Percentiles rank a stretch among this genome's conserved stretches.
These are phyloP conservation scores for Chalciporus piperatus DNA, from an alignment of 768 basidiomycete species.

Conservation along the genomic window DNA sequence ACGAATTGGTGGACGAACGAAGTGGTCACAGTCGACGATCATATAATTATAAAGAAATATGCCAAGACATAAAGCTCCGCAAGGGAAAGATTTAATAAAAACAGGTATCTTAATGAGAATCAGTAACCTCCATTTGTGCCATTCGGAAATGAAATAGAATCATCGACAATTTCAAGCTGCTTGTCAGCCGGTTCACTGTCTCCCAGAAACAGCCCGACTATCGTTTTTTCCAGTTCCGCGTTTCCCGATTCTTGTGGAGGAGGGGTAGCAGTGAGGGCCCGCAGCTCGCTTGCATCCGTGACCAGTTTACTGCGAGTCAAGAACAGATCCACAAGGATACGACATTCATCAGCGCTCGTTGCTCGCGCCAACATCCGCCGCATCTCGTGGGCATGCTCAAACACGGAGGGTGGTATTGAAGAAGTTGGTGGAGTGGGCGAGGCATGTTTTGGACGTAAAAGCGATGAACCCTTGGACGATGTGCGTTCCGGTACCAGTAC, in stretches of 20 bases:
- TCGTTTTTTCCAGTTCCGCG: conserved; percentile 40
- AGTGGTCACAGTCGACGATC: conserved; percentile 10
- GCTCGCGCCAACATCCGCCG: conserved; percentile 65
- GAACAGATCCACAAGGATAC: conserved; percentile 81
- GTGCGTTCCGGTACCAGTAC: conserved; percentile 7
- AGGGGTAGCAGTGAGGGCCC: conserved; percentile 33
- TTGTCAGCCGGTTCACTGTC: conserved; percentile 12
- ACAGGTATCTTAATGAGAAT: conserved; percentile 17
- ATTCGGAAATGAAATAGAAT: background rate
- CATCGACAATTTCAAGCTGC: background rate
- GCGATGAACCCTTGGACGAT: conserved; percentile 14
- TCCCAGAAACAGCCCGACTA: conserved; percentile 48
- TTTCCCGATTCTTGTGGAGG: conserved; percentile 32
- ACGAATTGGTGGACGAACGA: conserved; percentile 13
- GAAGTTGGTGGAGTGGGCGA: conserved; percentile 16
- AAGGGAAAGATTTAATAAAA: background rate
- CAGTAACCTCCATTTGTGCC: background rate
- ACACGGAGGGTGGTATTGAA: conserved; percentile 28
- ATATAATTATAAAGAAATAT: conserved; percentile 2
- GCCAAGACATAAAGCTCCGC: background rate
- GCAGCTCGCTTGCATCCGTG: conserved; percentile 27
- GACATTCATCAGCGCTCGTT: conserved; percentile 78
- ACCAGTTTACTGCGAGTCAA: conserved; percentile 57
- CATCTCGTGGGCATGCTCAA: conserved; percentile 60
- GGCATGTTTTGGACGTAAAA: conserved; percentile 9